These are phyloP conservation scores for Hordeum vulgare DNA, from an alignment of 176 grass and related monocot species.

Conservation along the genomic window MorexV3_pseudomolecules_assembly NC_058518.1:493066005-493066504, in stretches of 20 bases:
- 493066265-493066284: neutral
- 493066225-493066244: neutral
- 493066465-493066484: neutral
- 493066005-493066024: neutral
- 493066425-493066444: neutral
- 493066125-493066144: neutral
- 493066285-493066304: neutral
- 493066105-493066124: too few species aligned
- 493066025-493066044: neutral
- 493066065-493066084: neutral
- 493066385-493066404: neutral
- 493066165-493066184: neutral
- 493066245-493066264: too few species aligned
- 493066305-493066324: neutral
- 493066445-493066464: too few species aligned
- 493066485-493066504: neutral
- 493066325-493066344: neutral
- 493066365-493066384: neutral
- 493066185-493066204: neutral
- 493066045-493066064: neutral
- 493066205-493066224: neutral
- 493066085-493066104: neutral
- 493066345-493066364: fast-evolving
- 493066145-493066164: neutral
- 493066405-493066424: neutral